Evolutionary conservation across 192 early-diverging fungal species (phyloP), one percentile per base, ranked within the genome.

Genomic region (Haplosporangium gracile): DNA sequence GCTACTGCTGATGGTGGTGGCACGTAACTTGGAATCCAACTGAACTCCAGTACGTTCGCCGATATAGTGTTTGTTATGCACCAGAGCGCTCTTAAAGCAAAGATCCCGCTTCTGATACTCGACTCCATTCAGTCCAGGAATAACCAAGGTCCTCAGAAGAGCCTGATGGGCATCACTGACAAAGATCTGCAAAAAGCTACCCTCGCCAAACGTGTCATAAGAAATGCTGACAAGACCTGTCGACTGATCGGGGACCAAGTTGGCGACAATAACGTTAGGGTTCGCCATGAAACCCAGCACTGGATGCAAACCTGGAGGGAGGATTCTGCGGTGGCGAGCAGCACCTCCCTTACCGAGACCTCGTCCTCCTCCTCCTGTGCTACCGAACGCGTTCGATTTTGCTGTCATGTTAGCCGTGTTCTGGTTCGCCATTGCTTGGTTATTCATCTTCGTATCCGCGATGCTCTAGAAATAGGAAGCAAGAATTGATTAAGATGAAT

Each of bases 171-270:
- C 76, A 60, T 86, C 84, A 3, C 55, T 81, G 13, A 75, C 84
- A 47, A 72, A 68, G 42, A 86, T 86, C 51, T 81, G 84, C 26
- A 86, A n/a, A 29, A 68, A 81, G 26, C 36, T 81, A 8, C 65
- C 47, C 40, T 81, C 84, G 13, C 53, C 69, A 24, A 81, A 43
- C 10, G 51, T 13, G 18, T 34, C 36, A 74, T 81, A 81, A 2
- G 78, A 60, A 7, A 86, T 16, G 2, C 42, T 72, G 24, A 86
- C 6, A 24, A 72, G 57, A 24, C 84, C 79, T 0, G 79, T 86
- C 11, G 38, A 2, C 5, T 69, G 45, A 26, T 81, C 36, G 20
- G 79, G 79, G 15, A 74, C 43, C 32, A 86, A 40, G n/a, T 86
- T 86, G 0, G 51, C 60, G 0, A 86, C 32, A 32, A 81, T 49